A percentile compares a stretch with the other conserved stretches of the same genome.
These are phyloP conservation scores for Piper longum DNA, from an alignment of 164 flowering plant genomes.

Conservation along the genomic window DNA sequence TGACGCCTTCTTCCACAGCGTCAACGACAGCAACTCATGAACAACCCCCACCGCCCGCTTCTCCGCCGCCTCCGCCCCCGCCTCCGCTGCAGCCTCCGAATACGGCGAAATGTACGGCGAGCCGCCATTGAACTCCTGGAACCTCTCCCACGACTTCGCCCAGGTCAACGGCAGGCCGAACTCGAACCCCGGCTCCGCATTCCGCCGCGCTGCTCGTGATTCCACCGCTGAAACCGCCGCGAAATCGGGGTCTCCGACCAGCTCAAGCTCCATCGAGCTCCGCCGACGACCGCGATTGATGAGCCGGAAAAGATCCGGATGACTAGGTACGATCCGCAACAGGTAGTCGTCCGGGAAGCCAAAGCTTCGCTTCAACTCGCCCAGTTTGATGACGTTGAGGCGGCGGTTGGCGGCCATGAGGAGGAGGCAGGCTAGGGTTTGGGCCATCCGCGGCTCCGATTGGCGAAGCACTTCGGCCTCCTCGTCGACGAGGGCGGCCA, in stretches of 20 bases:
- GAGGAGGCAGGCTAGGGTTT: slow-evolving; percentile 53
- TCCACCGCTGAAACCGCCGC: slow-evolving; percentile 54
- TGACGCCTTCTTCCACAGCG: slow-evolving; percentile 82
- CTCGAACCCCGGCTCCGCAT: slow-evolving; percentile 39
- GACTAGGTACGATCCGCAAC: slow-evolving; percentile 58
- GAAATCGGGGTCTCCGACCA: slow-evolving; percentile 36
- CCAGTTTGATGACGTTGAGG: slow-evolving; percentile 63
- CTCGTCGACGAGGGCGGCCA: slow-evolving; percentile 71
- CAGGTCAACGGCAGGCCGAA: slow-evolving; percentile 68
- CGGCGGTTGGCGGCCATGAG: slow-evolving; percentile 55
- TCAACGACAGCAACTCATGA: slow-evolving; percentile 77
- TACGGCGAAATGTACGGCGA: slow-evolving; percentile 79
- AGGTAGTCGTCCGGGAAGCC: slow-evolving; percentile 91
- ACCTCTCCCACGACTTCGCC: slow-evolving; percentile 66
- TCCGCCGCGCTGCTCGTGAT: slow-evolving; percentile 24
- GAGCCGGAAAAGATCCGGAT: slow-evolving; percentile 54
- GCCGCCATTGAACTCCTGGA: slow-evolving; percentile 49
- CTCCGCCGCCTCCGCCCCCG: slow-evolving; percentile 69
- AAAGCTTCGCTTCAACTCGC: slow-evolving; percentile 58
- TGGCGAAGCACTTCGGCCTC: slow-evolving; percentile 47
- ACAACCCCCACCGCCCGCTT: slow-evolving; percentile 70
- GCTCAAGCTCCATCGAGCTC: slow-evolving; percentile 76
- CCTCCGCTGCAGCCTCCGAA: slow-evolving; percentile 25
- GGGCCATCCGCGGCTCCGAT: slow-evolving; percentile 46
- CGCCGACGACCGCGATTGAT: slow-evolving; percentile 50